Base-by-base conservation (phyloP, 1,284 basidiomycete species). In the Ustilago sp. region DNA sequence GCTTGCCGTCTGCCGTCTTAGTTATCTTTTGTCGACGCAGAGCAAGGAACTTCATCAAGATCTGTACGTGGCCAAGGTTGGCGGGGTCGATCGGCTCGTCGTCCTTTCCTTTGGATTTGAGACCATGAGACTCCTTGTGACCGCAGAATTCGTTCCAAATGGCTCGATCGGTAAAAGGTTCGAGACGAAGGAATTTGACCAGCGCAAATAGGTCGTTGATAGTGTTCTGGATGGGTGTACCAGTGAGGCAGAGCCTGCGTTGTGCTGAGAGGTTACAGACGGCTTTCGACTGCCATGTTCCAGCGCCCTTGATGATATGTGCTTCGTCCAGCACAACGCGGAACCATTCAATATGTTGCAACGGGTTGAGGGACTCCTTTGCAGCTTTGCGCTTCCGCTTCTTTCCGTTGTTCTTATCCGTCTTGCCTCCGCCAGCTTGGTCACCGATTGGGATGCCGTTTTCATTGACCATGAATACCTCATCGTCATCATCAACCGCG, bases 201-300 rank as follows among this genome's bases (percentile, higher is more conserved):
- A 99, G 89, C 1, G 97, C 95, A 87, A 92, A 99, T 54, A 99
- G 92, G 84, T 99, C 97, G 87, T 99, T 96, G 65, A 99, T 90
- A 85, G 95, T 95, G 89, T 99, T 99, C 88, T 99, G 97, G 50
- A 99, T 94, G 0, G 97, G 97, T 8, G 97, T 99, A 70, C 97
- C 97, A 9, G 96, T 98, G 45, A 99, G 89, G 83, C 94, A 97
- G 51, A 98, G 88, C 23, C 97, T 91, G 60, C 97, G 92, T 83
- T 98, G 93, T 2, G 96, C 94, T 85, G 93, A 90, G 52, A 99
- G 90, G 84, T 97, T 95, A 87, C 97, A 99, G 11, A 92, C 95
- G 4, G 97, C 96, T 71, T 93, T 91, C 79, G 94, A 94, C 59
- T 93, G 95, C 61, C 98, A 94, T 0, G 97, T 99, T 35, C 90